These are phyloP conservation scores for Raffaelea deltoideospora DNA, from an alignment of 2,329 filamentous ascomycete species.

Conservation along the genomic window DNA sequence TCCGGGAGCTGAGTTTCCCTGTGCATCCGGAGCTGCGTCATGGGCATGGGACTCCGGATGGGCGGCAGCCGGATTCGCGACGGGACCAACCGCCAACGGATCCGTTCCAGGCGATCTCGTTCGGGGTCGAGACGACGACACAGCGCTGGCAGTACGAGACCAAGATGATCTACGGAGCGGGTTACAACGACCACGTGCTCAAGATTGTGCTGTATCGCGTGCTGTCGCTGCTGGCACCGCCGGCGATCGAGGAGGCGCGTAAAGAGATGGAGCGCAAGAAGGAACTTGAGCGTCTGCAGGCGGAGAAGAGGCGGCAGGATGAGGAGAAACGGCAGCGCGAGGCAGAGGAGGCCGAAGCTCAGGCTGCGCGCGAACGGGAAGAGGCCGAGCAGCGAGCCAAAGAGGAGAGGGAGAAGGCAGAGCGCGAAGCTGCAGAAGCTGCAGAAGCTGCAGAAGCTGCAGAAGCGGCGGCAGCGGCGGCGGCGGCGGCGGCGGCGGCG, in stretches of 20 bases:
- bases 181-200: conserved; percentile 52
- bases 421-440: conserved; percentile 37
- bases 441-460: conserved; percentile 28
- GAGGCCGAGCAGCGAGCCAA: conserved; percentile 54
- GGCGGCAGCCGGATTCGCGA: background rate
- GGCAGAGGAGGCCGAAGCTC: conserved; percentile 57
- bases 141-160: conserved; percentile 81
- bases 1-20: conserved; percentile 35
- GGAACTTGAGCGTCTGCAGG: conserved; percentile 25
- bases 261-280: conserved; percentile 45
- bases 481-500: conserved; percentile 15
- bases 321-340: conserved; percentile 49
- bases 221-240: conserved; percentile 60
- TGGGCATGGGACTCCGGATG: background rate
- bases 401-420: conserved; percentile 44
- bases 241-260: conserved; percentile 70
- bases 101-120: background rate
- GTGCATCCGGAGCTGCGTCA: conserved; percentile 10
- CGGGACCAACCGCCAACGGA: background rate
- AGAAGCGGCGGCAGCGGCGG: conserved; percentile 25
- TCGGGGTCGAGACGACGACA: conserved; percentile 25
- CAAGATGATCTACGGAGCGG: conserved; percentile 63
- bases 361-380: conserved; percentile 48
- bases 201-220: conserved; percentile 51
- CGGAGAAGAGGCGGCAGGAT: conserved; percentile 37